These are phyloP conservation scores for Russula foetens DNA, from an alignment of 768 basidiomycete genomes.

Conservation along the genomic window DNA sequence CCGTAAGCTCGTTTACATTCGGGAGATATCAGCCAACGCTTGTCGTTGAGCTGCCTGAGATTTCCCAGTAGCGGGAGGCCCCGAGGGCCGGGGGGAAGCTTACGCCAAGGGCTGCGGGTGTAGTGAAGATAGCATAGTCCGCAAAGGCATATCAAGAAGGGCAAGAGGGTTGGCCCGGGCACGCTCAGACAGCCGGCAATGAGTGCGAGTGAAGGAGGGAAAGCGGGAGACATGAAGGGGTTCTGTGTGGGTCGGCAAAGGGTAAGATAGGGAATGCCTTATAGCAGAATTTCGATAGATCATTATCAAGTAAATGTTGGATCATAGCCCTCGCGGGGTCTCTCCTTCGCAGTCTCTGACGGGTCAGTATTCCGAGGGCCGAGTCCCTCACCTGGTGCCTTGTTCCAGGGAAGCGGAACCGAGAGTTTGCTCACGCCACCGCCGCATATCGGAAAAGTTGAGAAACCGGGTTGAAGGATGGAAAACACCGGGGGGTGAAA, in stretches of 20 bases:
- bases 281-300: slow-evolving; percentile 5
- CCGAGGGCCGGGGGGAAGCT: slow-evolving; percentile 16
- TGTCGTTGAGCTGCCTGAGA: slow-evolving; percentile 11
- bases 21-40: slow-evolving; percentile 12
- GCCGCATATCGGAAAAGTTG: slow-evolving; percentile 14
- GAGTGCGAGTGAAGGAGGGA: not conserved
- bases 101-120: slow-evolving; percentile 15
- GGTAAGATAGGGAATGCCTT: not conserved
- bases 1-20: slow-evolving; percentile 11
- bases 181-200: not conserved
- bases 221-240: slow-evolving; percentile 8
- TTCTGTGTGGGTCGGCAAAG: not conserved
- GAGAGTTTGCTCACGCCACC: slow-evolving; percentile 4
- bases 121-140: slow-evolving; percentile 3
- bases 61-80: slow-evolving; percentile 17
- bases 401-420: slow-evolving; percentile 9
- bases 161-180: not conserved
- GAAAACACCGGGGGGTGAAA: slow-evolving; percentile 6
- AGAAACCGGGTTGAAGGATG: not conserved
- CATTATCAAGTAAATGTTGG: not conserved
- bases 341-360: not conserved
- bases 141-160: not conserved
- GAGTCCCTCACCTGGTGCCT: slow-evolving; percentile 12
- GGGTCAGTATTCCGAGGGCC: slow-evolving; percentile 9
- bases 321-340: slow-evolving; percentile 5